These are phyloP conservation scores for Pseudopithomyces maydicus DNA, from an alignment of 2,329 filamentous ascomycete species.

Conservation along the genomic window DNA sequence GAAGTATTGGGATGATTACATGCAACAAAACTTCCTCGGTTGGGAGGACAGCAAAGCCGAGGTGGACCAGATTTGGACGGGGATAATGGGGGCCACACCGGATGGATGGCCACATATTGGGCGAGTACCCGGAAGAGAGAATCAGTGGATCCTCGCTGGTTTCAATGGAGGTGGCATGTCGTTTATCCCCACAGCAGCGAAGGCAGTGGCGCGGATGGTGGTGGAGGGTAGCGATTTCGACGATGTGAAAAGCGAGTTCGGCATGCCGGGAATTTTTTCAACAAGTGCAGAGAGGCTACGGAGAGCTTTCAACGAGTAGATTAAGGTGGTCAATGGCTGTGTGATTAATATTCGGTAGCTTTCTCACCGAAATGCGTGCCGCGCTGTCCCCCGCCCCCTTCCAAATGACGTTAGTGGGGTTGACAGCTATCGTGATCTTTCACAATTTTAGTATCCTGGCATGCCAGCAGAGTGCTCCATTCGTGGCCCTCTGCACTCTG, in stretches of 20 bases:
- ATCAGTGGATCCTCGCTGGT: constrained; percentile 54
- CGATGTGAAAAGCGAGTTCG: constrained; percentile 31
- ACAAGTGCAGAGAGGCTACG: constrained; percentile 35
- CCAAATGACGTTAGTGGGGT: constrained; percentile 28
- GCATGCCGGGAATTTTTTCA: constrained; percentile 46
- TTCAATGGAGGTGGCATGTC: constrained; percentile 61
- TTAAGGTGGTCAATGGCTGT: neutral
- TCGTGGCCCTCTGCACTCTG: constrained; percentile 18
- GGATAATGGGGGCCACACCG: constrained; percentile 46
- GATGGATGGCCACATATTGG: constrained; percentile 54
- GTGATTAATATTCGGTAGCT: constrained; percentile 16
- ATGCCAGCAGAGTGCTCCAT: constrained; percentile 21
- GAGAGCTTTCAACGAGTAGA: neutral
- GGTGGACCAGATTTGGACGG: constrained; percentile 50
- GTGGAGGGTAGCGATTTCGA: constrained; percentile 34
- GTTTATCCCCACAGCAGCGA: constrained; percentile 48
- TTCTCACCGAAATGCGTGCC: constrained; percentile 16
- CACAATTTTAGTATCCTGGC: constrained; percentile 23
- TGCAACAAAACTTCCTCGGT: constrained; percentile 54
- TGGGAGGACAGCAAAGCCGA: constrained; percentile 54
- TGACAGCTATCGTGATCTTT: constrained; percentile 22
- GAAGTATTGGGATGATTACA: constrained; percentile 55
- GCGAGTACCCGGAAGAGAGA: constrained; percentile 45
- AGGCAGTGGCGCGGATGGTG: constrained; percentile 51
- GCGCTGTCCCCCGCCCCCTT: constrained; percentile 17